These are phyloP conservation scores for Hanseniaspora gamundiae DNA, from an alignment of 1,139 yeast genomes.

Conservation along the genomic window DNA sequence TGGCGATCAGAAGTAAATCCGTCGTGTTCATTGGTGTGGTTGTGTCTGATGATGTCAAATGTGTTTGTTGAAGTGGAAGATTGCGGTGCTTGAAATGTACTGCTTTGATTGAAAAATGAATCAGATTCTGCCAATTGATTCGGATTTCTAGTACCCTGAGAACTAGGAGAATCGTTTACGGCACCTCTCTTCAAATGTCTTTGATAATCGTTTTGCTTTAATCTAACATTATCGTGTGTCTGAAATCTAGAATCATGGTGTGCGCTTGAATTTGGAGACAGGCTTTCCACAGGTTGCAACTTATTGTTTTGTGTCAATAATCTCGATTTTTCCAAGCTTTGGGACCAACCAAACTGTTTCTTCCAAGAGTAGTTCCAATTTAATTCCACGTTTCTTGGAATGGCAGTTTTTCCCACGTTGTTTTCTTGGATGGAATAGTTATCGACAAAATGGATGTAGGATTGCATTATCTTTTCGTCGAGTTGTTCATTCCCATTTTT, in stretches of 20 bases:
- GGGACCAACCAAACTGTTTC: slow-evolving; percentile 22
- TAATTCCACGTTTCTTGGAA: slow-evolving; percentile 14
- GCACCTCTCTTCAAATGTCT: no score
- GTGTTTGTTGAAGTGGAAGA: background rate
- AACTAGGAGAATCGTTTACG: no score
- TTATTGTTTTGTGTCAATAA: slow-evolving; percentile 1
- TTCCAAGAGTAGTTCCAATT: slow-evolving; percentile 23
- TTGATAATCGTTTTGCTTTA: no score
- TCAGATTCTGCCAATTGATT: slow-evolving; percentile 8
- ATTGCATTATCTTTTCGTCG: slow-evolving; percentile 79
- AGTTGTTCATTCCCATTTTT: slow-evolving; percentile 29
- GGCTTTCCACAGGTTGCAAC: background rate
- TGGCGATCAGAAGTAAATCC: slow-evolving; percentile 13
- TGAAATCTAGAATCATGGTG: background rate
- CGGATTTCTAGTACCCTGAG: background rate
- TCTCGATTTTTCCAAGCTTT: slow-evolving; percentile 7
- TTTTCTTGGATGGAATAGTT: slow-evolving; percentile 47
- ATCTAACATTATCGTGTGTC: no score
- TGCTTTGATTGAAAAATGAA: slow-evolving; percentile 19
- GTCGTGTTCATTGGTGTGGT: slow-evolving; percentile 6
- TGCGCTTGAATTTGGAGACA: background rate
- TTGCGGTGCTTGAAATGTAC: background rate
- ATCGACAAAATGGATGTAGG: slow-evolving; percentile 77
- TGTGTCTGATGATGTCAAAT: background rate
- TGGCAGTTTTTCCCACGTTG: slow-evolving; percentile 25